Conservation (phyloP, 352 stramenopile genomes). For the Blastocystis sp. region DNA sequence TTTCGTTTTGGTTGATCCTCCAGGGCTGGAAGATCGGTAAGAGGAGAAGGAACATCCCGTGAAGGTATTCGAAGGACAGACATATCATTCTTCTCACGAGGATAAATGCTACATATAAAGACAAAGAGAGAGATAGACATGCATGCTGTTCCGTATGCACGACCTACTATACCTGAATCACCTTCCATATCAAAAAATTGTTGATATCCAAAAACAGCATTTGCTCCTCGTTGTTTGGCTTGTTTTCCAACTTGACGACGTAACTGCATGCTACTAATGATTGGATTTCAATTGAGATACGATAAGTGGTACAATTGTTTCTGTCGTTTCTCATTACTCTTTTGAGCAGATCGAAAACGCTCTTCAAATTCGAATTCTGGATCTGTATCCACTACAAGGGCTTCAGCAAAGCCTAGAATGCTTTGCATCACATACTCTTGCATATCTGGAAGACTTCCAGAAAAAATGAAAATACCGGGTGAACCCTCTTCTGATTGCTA, state of each 20-base stretch:
- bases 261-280: slow-evolving; percentile 63
- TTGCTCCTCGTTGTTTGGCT: slow-evolving; percentile 87
- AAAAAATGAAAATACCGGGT: slow-evolving; percentile 91
- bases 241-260: slow-evolving; percentile 83
- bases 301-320: slow-evolving; percentile 85
- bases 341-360: slow-evolving; percentile 80
- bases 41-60: background rate
- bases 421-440: slow-evolving; percentile 75
- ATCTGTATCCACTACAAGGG: slow-evolving; percentile 92
- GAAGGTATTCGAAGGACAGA: background rate
- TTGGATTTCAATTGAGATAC: slow-evolving; percentile 70
- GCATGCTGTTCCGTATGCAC: slow-evolving; percentile 84
- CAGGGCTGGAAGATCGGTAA: background rate
- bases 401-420: slow-evolving; percentile 84
- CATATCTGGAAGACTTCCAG: slow-evolving; percentile 84
- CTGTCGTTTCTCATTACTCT: slow-evolving; percentile 90
- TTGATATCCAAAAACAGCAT: slow-evolving; percentile 92
- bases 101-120: slow-evolving; percentile 19
- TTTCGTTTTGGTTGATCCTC: background rate
- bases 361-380: slow-evolving; percentile 93
- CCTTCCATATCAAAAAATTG: slow-evolving; percentile 97
- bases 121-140: slow-evolving; percentile 67
- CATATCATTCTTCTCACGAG: background rate
- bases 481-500: slow-evolving; percentile 93
- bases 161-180: slow-evolving; percentile 88